A percentile compares a stretch with the other conserved stretches of the same genome.
Conservation (phyloP, 306 rosid species). For the Dalbergia oliveri region DNA sequence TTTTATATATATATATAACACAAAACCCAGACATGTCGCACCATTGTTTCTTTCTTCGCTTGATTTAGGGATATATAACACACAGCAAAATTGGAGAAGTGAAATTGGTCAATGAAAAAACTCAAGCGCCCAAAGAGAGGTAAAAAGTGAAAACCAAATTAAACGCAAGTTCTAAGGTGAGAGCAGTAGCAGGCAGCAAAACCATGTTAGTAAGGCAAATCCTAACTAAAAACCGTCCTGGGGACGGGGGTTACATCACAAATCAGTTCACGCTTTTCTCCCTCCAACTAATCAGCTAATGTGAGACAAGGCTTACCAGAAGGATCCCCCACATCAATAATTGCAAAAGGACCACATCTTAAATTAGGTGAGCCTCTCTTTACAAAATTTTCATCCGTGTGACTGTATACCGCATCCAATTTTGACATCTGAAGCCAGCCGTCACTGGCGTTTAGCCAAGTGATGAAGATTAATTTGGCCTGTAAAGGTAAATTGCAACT, state of each 20-base stretch:
- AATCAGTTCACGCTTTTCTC: slow-evolving; percentile 41
- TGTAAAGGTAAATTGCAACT: not conserved
- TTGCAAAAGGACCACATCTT: slow-evolving; percentile 30
- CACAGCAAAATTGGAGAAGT: not conserved
- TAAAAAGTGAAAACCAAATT: slow-evolving; percentile 20
- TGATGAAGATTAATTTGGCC: not conserved
- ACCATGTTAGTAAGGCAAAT: slow-evolving; percentile 37
- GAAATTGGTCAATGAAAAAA: not conserved
- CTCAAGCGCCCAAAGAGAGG: not conserved
- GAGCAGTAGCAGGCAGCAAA: slow-evolving; percentile 1
- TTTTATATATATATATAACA: not conserved
- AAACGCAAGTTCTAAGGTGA: not conserved
- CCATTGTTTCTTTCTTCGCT: not conserved
- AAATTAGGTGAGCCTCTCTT: slow-evolving; percentile 30
- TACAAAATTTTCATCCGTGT: slow-evolving; percentile 38
- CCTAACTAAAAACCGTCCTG: slow-evolving; percentile 44
- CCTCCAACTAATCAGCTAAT: slow-evolving; percentile 34
- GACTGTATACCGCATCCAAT: slow-evolving; percentile 16
- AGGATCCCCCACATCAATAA: slow-evolving; percentile 44
- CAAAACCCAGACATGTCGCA: not conserved
- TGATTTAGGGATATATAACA: not conserved
- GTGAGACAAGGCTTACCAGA: slow-evolving; percentile 34
- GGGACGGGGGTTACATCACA: slow-evolving; percentile 43
- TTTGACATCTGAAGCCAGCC: slow-evolving; percentile 13
- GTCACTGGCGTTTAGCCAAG: slow-evolving; percentile 8